Percentiles rank a stretch among this genome's conserved stretches.
These are phyloP conservation scores for Canna indica DNA, from an alignment of 176 grass and related monocot species.

Conservation along the genomic window DNA sequence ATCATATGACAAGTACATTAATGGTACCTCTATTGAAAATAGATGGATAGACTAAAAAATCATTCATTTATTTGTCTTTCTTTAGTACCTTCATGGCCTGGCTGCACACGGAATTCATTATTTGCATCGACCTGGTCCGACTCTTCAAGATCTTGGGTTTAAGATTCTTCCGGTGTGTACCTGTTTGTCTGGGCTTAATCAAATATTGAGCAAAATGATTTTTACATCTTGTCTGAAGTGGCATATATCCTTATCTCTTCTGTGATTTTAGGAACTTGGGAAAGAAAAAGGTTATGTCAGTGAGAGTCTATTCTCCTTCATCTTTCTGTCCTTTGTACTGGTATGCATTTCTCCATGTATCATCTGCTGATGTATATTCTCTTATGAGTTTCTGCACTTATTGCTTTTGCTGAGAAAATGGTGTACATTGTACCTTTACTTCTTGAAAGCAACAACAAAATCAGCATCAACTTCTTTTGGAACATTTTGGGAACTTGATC, in stretches of 20 bases:
- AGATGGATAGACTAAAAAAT: not conserved
- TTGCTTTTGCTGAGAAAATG: too few species aligned
- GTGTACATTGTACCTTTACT: not conserved
- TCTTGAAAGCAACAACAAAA: not conserved
- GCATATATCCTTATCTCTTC: not conserved
- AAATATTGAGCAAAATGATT: not conserved
- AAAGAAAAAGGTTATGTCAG: slow-evolving; percentile 80
- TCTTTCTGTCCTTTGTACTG: slow-evolving; percentile 86
- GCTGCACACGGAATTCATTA: slow-evolving; percentile 97
- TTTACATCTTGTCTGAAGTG: not conserved
- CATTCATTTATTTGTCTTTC: slow-evolving; percentile 30
- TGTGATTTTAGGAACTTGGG: slow-evolving; percentile 66
- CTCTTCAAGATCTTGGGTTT: slow-evolving; percentile 89
- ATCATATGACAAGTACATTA: not conserved
- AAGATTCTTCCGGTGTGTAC: slow-evolving; percentile 84
- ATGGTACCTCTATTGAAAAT: not conserved
- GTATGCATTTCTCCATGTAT: slow-evolving; percentile 31
- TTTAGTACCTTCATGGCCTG: slow-evolving; percentile 88
- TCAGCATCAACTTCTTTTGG: not conserved
- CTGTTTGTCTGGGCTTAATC: slow-evolving; percentile 16
- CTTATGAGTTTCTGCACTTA: too few species aligned
- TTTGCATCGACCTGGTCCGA: slow-evolving; percentile 86
- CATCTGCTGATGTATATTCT: slow-evolving; percentile 2
- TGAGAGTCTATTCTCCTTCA: slow-evolving; percentile 73
- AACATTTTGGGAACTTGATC: not conserved